Base-by-base conservation (phyloP, 164 flowering plant species). In the Chimonanthus salicifolius region DNA sequence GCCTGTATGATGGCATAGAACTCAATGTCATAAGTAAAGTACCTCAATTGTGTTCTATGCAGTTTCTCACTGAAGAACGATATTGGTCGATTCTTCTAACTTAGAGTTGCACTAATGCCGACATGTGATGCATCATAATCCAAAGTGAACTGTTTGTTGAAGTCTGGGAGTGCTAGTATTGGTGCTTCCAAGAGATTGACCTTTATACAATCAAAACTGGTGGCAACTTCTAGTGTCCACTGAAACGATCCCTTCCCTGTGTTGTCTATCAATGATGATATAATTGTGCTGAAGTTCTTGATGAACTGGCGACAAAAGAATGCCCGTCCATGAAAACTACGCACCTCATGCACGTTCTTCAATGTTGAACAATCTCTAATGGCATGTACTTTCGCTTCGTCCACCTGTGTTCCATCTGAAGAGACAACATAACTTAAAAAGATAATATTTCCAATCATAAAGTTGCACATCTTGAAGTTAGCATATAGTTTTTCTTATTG, bases 281-380 rank as follows among this genome's bases (percentile, higher is more conserved):
- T 15, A 33, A 64, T 64, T 16, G 43, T 64, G 33, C 0, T 64
- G 43, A 64, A 33, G 21, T 8, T 3, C 21, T 21, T 20, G 1
- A 33, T 13, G 15, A 20, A 64, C 68, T 15, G 33, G 9, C 5
- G 68, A 20, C 21, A 64, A 20, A 64, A 64, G 8, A 33, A 11
- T 8, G 68, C 68, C 33, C 15, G 43, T 11, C 68, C 68, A 64
- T 64, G 68, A 64, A 64, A 64, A 64, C 68, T 33, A 1, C 33
- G 2, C 33, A 33, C 33, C 33, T 1, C 33, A 33, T 33, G 33
- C 33, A 33, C 33, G 2, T 33, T 33, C 33, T 33, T 33, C 33
- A 1, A 1, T 33, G 33, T 33, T 33, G 33, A 0, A 33, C 33
- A 33, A 33, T 33, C 33, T 33, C 33, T 0, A 33, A 33, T 33